Percentiles rank a stretch among this genome's conserved stretches.
Conservation (phyloP, 176 grass and related monocot genomes). For the Lolium rigidum region DNA sequence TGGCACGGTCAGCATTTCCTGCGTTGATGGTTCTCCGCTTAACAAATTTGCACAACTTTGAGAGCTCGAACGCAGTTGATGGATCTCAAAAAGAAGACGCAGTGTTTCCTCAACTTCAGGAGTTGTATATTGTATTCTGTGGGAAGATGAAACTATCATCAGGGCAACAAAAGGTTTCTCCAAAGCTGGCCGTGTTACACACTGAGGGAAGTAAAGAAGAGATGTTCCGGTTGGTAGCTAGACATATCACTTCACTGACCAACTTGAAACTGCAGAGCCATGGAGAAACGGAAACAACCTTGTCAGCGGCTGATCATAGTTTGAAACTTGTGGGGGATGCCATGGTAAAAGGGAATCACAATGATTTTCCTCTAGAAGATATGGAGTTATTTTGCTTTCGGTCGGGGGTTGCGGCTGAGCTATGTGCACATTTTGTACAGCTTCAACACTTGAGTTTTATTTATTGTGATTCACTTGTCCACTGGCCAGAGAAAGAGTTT, state of each 20-base stretch:
- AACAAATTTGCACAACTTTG: background rate
- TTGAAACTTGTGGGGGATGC: background rate
- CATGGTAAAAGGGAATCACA: background rate
- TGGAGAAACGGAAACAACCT: background rate
- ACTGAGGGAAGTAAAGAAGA: background rate
- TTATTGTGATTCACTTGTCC: background rate
- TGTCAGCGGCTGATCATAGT: background rate
- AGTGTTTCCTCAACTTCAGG: background rate
- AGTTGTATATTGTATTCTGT: background rate
- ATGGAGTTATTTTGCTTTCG: background rate
- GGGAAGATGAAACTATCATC: background rate
- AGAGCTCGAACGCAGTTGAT: background rate
- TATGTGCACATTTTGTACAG: background rate
- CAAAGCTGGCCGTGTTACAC: background rate
- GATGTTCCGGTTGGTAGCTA: background rate
- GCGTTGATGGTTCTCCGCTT: background rate
- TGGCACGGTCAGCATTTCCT: background rate
- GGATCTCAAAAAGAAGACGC: background rate
- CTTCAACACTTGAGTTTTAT: background rate
- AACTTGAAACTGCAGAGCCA: background rate
- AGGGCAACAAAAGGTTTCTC: background rate
- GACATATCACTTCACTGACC: background rate
- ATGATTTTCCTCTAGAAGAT: background rate
- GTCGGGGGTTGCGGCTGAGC: background rate
- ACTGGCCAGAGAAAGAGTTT: slow-evolving; percentile 17